Evolutionary conservation across 1,284 basidiomycete genomes (phyloP).

Genomic region (Boletus semigastroideus): DNA sequence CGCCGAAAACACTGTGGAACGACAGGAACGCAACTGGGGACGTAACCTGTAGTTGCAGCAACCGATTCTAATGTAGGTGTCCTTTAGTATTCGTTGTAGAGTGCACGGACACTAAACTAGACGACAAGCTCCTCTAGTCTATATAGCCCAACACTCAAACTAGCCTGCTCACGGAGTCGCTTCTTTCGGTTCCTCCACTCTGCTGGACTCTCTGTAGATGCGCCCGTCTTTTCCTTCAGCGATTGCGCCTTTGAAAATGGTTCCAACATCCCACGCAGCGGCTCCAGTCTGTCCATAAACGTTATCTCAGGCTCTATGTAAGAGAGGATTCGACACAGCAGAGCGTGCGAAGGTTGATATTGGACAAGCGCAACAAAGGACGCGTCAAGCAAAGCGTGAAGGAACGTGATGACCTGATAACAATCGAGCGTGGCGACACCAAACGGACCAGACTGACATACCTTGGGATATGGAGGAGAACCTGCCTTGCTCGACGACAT

Average conservation of each 20-base stretch:
- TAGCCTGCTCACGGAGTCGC: constrained; percentile 49
- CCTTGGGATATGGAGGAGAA: constrained; percentile 53
- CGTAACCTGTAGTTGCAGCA: too few relatives aligned
- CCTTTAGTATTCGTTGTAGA: too few relatives aligned
- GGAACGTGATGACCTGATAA: constrained; percentile 53
- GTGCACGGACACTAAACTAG: constrained; percentile 27
- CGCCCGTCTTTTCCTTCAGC: constrained; percentile 41
- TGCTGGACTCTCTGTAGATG: constrained; percentile 33
- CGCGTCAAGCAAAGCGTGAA: constrained; percentile 65
- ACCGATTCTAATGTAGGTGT: too few relatives aligned
- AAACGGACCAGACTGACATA: constrained; percentile 18
- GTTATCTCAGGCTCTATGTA: constrained; percentile 55
- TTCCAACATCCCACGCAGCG: constrained; percentile 58
- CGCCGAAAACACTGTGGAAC: too few relatives aligned
- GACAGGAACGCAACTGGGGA: too few relatives aligned
- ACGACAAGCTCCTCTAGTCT: constrained; percentile 68
- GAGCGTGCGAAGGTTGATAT: constrained; percentile 51
- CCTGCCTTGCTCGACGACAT: constrained; percentile 18
- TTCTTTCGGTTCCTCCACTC: constrained; percentile 63
- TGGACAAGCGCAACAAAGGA: constrained; percentile 65
- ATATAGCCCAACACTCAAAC: constrained; percentile 60
- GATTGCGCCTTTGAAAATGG: constrained; percentile 56
- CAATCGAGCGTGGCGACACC: constrained; percentile 1
- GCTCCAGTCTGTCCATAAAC: constrained; percentile 48
- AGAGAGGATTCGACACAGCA: constrained; percentile 48